Conservation (phyloP, 2,329 filamentous ascomycete genomes). For the Sporothrix curviconia region DNA sequence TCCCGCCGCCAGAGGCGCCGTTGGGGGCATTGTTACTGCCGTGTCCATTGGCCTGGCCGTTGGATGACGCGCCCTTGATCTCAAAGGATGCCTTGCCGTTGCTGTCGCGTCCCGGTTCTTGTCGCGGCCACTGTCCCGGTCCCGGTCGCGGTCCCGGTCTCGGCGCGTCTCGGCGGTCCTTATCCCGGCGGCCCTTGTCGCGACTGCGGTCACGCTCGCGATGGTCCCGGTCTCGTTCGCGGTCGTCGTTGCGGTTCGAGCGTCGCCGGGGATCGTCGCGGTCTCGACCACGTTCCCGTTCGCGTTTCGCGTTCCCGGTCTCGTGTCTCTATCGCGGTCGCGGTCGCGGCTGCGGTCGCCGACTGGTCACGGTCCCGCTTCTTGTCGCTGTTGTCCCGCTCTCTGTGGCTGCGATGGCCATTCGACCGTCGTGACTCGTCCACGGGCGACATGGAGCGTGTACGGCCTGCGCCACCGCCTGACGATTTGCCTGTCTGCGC, state of each 20-base stretch:
- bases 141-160: constrained; percentile 10
- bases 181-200: constrained; percentile 17
- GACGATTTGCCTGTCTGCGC: neutral
- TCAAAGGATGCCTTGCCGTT: constrained; percentile 29
- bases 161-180: neutral
- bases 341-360: constrained; percentile 10
- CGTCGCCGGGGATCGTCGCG: neutral
- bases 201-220: constrained; percentile 24
- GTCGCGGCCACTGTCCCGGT: constrained; percentile 29
- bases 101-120: constrained; percentile 23
- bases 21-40: neutral
- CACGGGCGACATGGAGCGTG: constrained; percentile 13
- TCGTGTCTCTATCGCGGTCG: constrained; percentile 22
- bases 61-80: constrained; percentile 31
- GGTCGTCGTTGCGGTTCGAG: neutral
- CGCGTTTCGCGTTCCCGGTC: constrained; percentile 18
- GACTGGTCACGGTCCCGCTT: constrained; percentile 29
- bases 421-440: constrained; percentile 8
- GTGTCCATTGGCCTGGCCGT: neutral
- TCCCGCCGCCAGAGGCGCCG: constrained; percentile 16
- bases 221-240: constrained; percentile 10
- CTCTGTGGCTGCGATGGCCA: constrained; percentile 13
- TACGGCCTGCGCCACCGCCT: neutral
- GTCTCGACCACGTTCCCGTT: neutral
- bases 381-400: constrained; percentile 23